These are phyloP conservation scores for Lactifluus echinatus DNA, from an alignment of 768 basidiomycete genomes.

Conservation along the genomic window DNA sequence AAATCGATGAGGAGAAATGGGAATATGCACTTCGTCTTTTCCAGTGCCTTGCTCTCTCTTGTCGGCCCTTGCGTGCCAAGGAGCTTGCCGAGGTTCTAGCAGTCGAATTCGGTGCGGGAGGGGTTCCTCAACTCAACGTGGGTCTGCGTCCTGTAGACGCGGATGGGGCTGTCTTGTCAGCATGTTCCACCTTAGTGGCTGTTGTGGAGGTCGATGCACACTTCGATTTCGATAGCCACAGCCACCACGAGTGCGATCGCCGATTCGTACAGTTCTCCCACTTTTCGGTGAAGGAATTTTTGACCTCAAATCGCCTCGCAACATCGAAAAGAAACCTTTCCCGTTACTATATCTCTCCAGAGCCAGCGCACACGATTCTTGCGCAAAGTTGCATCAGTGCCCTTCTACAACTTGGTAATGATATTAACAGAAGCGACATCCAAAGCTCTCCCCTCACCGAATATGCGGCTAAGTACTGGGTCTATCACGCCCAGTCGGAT, in stretches of 20 bases:
- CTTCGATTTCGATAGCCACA: neutral
- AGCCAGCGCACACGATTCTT: neutral
- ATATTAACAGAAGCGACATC: too few species aligned
- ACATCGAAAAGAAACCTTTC: neutral
- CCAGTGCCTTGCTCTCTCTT: neutral
- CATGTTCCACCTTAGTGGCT: neutral
- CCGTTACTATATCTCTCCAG: neutral
- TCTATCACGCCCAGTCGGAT: neutral
- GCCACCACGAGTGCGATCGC: neutral
- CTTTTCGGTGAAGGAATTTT: slow-evolving; percentile 1
- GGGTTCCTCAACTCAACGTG: neutral
- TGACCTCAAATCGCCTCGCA: neutral
- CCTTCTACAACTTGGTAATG: neutral
- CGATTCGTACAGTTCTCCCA: slow-evolving; percentile 1
- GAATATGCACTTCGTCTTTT: neutral
- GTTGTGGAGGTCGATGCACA: neutral
- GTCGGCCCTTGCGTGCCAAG: neutral
- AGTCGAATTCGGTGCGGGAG: neutral
- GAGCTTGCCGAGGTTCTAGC: neutral
- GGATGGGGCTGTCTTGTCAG: neutral
- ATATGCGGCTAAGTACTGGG: neutral
- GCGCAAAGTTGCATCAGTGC: neutral
- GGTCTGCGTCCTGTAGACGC: neutral
- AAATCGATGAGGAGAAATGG: neutral
- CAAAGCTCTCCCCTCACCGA: neutral